A percentile compares a stretch with the other conserved stretches of the same genome.
Conservation (phyloP, 371 early-diverging fungal genomes). For the Saksenaea oblongispora region DNA sequence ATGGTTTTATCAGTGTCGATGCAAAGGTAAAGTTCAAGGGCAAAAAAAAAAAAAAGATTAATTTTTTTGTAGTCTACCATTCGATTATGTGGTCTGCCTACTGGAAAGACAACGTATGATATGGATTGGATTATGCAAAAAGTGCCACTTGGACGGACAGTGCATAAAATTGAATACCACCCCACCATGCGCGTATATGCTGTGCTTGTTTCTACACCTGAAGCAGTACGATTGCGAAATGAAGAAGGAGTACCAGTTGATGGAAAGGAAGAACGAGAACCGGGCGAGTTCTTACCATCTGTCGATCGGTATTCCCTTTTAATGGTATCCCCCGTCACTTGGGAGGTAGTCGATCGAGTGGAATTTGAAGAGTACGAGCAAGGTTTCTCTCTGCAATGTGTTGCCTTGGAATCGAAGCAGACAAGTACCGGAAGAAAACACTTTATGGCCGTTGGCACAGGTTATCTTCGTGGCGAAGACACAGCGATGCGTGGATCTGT, state of each 20-base stretch:
- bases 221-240: conserved; percentile 66
- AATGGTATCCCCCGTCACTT: conserved; percentile 92
- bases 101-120: conserved; percentile 74
- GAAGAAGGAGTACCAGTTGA: conserved; percentile 67
- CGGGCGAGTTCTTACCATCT: conserved; percentile 64
- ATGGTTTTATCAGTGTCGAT: conserved; percentile 80
- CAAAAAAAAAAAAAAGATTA: background rate
- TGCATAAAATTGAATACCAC: conserved; percentile 83
- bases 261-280: conserved; percentile 29
- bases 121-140: conserved; percentile 86
- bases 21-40: conserved; percentile 43
- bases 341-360: conserved; percentile 90
- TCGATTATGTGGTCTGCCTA: conserved; percentile 73
- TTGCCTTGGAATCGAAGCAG: conserved; percentile 88
- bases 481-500: conserved; percentile 87
- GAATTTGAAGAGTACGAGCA: conserved; percentile 88
- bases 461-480: conserved; percentile 92
- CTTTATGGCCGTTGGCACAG: conserved; percentile 92
- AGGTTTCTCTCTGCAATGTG: conserved; percentile 75
- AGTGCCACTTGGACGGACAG: conserved; percentile 72
- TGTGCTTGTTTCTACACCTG: conserved; percentile 68
- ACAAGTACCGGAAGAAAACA: conserved; percentile 84
- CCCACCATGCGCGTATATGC: conserved; percentile 79
- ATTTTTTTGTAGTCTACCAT: conserved; percentile 54
- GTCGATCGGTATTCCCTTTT: conserved; percentile 73